Conservation (phyloP, 2,329 filamentous ascomycete genomes). For the Byssoonygena ceratinophila region DNA sequence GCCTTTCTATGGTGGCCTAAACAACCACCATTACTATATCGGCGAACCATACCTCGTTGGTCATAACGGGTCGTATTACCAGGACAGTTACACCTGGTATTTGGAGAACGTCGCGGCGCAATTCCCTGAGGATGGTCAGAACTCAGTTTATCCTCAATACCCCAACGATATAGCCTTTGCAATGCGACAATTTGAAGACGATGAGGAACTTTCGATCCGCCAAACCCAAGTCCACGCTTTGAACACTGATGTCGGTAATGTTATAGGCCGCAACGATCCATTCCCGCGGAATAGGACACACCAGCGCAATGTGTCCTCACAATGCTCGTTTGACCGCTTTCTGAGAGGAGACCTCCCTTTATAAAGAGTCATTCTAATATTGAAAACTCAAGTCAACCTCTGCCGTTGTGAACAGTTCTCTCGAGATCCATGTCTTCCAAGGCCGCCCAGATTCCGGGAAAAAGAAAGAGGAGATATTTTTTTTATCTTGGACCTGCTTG, state of each 20-base stretch:
- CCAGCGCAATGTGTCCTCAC: not conserved
- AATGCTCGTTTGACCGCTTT: constrained; percentile 15
- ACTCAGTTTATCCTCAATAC: not conserved
- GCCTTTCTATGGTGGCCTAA: not conserved
- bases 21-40: not conserved
- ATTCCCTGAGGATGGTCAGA: not conserved
- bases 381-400: not conserved
- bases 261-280: constrained; percentile 16
- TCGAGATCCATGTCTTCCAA: not conserved
- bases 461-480: not conserved
- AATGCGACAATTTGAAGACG: constrained; percentile 10
- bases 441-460: not conserved
- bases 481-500: constrained; percentile 1
- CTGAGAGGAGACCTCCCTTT: constrained; percentile 8
- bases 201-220: constrained; percentile 10
- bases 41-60: not conserved
- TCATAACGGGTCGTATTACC: not conserved
- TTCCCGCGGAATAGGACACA: constrained; percentile 7
- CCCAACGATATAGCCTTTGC: not conserved
- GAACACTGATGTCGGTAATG: constrained; percentile 12
- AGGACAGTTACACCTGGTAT: not conserved
- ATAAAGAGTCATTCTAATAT: not conserved
- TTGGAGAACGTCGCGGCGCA: not conserved
- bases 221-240: constrained; percentile 12
- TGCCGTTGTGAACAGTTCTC: not conserved